These are phyloP conservation scores for Bauhinia variegata DNA, from an alignment of 306 rosid genomes.

Conservation along the genomic window DNA sequence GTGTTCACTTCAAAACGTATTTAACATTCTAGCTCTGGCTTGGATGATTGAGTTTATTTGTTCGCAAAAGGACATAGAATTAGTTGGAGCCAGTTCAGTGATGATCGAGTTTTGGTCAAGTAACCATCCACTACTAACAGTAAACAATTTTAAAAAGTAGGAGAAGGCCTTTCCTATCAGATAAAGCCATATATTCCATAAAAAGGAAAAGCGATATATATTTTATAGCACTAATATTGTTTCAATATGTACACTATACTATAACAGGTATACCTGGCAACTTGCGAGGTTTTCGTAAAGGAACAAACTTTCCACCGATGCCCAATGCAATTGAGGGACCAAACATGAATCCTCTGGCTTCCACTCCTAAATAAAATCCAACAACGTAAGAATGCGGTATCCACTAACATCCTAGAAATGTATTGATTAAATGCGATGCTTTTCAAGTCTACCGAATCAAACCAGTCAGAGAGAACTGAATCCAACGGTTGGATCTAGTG, in stretches of 20 bases:
- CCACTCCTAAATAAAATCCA: constrained; percentile 64
- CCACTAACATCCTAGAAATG: too few relatives aligned
- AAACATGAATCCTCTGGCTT: constrained; percentile 96
- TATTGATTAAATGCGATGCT: not conserved
- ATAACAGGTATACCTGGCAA: constrained; percentile 69
- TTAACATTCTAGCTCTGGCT: not conserved
- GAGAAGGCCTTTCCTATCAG: not conserved
- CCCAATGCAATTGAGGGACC: constrained; percentile 92
- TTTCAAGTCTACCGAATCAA: not conserved
- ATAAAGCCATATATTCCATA: not conserved
- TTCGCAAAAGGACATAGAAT: not conserved
- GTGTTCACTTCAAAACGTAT: not conserved
- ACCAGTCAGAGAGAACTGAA: not conserved
- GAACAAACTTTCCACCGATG: constrained; percentile 96
- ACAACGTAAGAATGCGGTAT: constrained; percentile 23
- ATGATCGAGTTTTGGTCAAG: constrained; percentile 11
- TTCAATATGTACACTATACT: not conserved
- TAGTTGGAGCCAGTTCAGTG: not conserved
- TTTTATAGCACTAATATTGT: too few relatives aligned
- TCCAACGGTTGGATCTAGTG: not conserved
- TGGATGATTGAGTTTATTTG: constrained; percentile 11
- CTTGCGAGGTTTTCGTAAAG: constrained; percentile 93
- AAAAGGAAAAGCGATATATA: too few relatives aligned
- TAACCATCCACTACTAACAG: constrained; percentile 7
- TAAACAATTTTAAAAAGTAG: not conserved